These are phyloP conservation scores for Oenanthe sinensis DNA, from an alignment of 129 eudicot species.

Conservation along the genomic window DNA sequence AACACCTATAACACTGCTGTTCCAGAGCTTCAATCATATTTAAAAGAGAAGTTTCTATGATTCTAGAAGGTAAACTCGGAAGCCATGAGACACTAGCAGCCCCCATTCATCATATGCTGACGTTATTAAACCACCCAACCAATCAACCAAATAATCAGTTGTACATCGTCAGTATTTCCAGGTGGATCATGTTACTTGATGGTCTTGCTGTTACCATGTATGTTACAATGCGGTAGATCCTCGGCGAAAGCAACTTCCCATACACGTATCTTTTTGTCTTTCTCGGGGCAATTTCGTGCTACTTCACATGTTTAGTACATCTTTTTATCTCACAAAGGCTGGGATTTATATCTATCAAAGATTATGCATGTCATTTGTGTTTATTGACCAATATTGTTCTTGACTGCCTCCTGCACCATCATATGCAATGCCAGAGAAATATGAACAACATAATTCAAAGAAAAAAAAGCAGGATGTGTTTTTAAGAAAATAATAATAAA, in stretches of 20 bases:
- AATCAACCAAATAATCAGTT: background rate
- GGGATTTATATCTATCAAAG: background rate
- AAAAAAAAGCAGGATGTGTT: background rate
- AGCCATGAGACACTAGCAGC: background rate
- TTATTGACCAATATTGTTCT: constrained; percentile 2
- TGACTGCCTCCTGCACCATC: background rate
- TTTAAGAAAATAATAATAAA: background rate
- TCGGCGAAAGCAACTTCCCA: background rate
- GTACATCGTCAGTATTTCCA: background rate
- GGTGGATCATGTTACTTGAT: background rate
- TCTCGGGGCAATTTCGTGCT: background rate
- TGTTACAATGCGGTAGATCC: background rate
- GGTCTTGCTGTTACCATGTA: background rate
- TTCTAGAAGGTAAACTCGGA: background rate
- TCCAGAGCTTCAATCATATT: background rate
- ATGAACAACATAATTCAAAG: background rate
- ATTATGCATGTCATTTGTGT: background rate
- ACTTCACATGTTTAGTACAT: background rate
- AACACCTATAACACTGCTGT: background rate
- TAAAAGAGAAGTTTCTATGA: background rate
- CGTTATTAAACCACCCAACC: background rate
- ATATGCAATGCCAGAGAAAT: background rate
- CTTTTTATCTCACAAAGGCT: background rate
- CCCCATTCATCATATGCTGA: background rate
- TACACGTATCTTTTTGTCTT: background rate